Evolutionary conservation across 129 eudicot species (phyloP).

Genomic region (Pulicaria dysenterica): DNA sequence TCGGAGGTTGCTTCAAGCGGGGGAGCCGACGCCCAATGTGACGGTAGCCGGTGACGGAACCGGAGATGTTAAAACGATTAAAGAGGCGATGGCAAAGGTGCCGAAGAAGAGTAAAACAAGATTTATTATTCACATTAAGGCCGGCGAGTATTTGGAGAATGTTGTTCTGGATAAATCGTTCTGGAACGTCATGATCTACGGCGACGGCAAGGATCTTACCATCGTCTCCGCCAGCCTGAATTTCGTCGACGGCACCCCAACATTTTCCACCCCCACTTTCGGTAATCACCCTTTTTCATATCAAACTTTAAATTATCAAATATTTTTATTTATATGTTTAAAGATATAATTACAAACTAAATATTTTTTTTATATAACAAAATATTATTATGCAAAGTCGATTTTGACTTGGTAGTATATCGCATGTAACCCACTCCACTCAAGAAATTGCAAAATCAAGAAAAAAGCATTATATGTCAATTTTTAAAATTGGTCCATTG

Average conservation of each 20-base stretch:
- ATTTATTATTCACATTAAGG: constrained; percentile 68
- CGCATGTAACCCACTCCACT: constrained; percentile 1
- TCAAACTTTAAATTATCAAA: background rate
- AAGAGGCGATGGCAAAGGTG: constrained; percentile 60
- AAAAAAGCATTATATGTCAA: background rate
- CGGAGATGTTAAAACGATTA: constrained; percentile 56
- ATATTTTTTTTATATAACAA: no score
- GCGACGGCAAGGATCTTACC: constrained; percentile 66
- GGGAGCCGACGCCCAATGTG: constrained; percentile 47
- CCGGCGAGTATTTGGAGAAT: constrained; percentile 60
- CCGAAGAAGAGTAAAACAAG: constrained; percentile 52
- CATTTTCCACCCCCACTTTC: constrained; percentile 72
- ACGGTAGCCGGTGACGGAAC: constrained; percentile 75
- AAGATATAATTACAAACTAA: no score
- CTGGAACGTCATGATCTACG: constrained; percentile 81
- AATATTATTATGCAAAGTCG: no score
- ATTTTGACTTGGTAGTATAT: background rate
- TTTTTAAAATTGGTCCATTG: background rate
- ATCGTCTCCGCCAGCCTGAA: constrained; percentile 59
- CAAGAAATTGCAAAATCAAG: constrained; percentile 14
- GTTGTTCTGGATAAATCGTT: constrained; percentile 56
- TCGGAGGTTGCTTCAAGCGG: constrained; percentile 54
- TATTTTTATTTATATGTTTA: no score
- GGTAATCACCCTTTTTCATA: constrained; percentile 35
- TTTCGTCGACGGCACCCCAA: constrained; percentile 60